Percentiles rank a stretch among this genome's conserved stretches.
Conservation (phyloP, 176 grass and related monocot species). For the Oryza glaberrima region DNA sequence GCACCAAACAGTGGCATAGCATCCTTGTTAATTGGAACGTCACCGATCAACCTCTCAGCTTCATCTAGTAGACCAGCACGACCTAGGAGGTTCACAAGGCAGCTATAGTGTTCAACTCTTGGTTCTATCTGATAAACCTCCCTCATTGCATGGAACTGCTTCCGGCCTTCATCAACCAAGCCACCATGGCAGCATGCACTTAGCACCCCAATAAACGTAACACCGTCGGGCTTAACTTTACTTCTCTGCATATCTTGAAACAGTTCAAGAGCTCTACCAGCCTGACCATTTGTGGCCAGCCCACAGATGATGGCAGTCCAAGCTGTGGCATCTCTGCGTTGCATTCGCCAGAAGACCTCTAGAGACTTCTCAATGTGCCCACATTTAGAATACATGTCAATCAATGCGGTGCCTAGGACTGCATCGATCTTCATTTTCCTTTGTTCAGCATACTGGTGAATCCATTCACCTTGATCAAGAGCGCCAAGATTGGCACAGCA, state of each 20-base stretch:
- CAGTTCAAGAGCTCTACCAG: conserved; percentile 56
- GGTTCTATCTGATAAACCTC: conserved; percentile 55
- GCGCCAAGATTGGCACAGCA: conserved; percentile 62
- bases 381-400: conserved; percentile 72
- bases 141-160: conserved; percentile 54
- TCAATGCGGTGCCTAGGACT: conserved; percentile 51
- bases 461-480: conserved; percentile 62
- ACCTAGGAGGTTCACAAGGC: conserved; percentile 65
- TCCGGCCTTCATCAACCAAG: conserved; percentile 61
- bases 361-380: conserved; percentile 53
- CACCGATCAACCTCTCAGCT: conserved; percentile 57
- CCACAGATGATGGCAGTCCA: conserved; percentile 76
- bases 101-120: conserved; percentile 65
- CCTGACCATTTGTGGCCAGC: conserved; percentile 60
- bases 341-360: conserved; percentile 49
- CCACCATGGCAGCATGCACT: conserved; percentile 73
- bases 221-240: conserved; percentile 45
- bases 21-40: conserved; percentile 43
- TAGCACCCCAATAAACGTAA: conserved; percentile 62
- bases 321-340: conserved; percentile 44
- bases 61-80: conserved; percentile 64
- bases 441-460: conserved; percentile 48
- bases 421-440: conserved; percentile 54
- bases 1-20: conserved; percentile 58
- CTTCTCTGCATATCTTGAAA: conserved; percentile 58